A percentile compares a stretch with the other conserved stretches of the same genome.
phyloP scores from a whole-genome alignment of 208 protist genomes.

The Leishmania gerbilli region DNA sequence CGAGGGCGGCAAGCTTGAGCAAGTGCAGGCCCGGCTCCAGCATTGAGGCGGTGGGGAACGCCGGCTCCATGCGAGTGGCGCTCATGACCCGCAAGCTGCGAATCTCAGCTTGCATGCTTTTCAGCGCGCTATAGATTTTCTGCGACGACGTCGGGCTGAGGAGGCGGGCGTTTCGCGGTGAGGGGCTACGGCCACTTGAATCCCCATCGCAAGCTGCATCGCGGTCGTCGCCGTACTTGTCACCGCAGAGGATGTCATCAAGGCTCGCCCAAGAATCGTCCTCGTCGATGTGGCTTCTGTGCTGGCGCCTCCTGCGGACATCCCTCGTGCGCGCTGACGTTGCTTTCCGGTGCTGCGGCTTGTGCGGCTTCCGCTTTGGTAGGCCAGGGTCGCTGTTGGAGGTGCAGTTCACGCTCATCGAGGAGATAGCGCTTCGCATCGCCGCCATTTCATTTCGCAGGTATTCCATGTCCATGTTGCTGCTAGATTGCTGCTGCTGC shows the following conservation, averaged over 20 bases:
- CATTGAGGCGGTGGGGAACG: constrained; percentile 38
- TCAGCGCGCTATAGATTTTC: constrained; percentile 27
- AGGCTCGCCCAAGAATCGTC: constrained; percentile 13
- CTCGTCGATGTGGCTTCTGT: constrained; percentile 15
- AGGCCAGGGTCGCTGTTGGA: background rate
- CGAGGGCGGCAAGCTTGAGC: constrained; percentile 42
- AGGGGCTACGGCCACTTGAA: constrained; percentile 3
- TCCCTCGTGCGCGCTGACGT: background rate
- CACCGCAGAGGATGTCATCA: constrained; percentile 5
- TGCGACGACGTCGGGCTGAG: constrained; percentile 10
- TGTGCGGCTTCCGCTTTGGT: constrained; percentile 13
- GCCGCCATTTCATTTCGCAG: constrained; percentile 45
- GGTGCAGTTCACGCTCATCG: constrained; percentile 17
- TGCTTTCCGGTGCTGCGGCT: background rate
- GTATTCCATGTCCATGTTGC: constrained; percentile 41
- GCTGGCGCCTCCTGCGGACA: background rate
- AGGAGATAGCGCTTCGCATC: constrained; percentile 26
- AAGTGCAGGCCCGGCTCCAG: constrained; percentile 42
- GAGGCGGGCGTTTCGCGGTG: background rate
- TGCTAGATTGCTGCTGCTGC: constrained; percentile 20
- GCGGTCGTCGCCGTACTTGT: constrained; percentile 8
- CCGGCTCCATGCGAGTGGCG: constrained; percentile 14
- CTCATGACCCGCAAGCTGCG: constrained; percentile 19
- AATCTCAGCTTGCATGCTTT: constrained; percentile 35
- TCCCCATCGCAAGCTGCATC: background rate